Percentiles rank a stretch among this genome's conserved stretches.
Conservation (phyloP, 768 basidiomycete species). For the Mycena indigotica region DNA sequence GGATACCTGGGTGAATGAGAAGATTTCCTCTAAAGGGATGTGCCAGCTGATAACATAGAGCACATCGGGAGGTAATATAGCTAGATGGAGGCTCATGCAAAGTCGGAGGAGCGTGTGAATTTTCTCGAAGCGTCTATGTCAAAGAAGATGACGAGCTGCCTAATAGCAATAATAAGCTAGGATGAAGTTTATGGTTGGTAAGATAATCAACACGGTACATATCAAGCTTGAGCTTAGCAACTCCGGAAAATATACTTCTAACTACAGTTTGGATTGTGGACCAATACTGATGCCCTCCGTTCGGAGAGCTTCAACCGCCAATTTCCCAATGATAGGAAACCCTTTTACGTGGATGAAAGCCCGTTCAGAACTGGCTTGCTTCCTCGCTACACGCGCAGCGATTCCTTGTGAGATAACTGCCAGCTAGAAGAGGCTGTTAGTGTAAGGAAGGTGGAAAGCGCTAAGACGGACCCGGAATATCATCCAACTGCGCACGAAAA, state of each 20-base stretch:
- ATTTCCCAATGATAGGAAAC: conserved; percentile 64
- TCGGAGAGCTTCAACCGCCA: conserved; percentile 64
- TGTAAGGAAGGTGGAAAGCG: neutral
- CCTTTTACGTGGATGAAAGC: conserved; percentile 49
- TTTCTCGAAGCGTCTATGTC: too few species aligned
- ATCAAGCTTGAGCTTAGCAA: too few species aligned
- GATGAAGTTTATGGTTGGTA: too few species aligned
- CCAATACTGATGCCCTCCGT: conserved; percentile 45
- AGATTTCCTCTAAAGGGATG: conserved; percentile 6
- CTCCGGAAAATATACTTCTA: neutral
- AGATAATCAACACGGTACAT: too few species aligned
- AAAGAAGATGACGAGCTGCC: too few species aligned
- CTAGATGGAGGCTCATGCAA: conserved; percentile 1
- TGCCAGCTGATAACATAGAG: conserved; percentile 2
- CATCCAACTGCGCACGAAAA: conserved; percentile 86
- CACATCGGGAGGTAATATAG: conserved; percentile 10
- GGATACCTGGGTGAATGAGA: conserved; percentile 10
- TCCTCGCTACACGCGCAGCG: conserved; percentile 79
- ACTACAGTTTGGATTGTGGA: conserved; percentile 21
- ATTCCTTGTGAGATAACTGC: conserved; percentile 89
- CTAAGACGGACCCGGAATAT: conserved; percentile 64
- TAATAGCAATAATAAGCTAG: too few species aligned
- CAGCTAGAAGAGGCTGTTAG: conserved; percentile 42
- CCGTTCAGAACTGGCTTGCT: conserved; percentile 87
- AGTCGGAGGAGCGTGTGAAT: too few species aligned